Evolutionary conservation across 1,284 basidiomycete species (phyloP).

Genomic region (Heterobasidion parviporum): DNA sequence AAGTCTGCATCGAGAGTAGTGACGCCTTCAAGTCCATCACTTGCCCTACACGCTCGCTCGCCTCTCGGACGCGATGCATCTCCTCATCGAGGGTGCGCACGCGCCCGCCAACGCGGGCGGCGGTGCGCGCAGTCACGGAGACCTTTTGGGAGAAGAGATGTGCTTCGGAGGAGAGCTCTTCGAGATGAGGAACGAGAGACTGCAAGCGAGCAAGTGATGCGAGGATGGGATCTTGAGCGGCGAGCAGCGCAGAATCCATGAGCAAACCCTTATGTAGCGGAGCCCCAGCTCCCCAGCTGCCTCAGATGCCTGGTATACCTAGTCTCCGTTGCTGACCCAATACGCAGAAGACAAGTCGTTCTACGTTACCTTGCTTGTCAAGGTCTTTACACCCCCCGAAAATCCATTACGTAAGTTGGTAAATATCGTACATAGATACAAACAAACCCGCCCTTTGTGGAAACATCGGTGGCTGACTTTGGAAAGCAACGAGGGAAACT

Average conservation of each 20-base stretch:
- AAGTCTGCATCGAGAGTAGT: conserved; percentile 62
- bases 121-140: conserved; percentile 69
- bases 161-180: conserved; percentile 57
- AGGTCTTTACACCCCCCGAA: too few species aligned
- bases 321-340: too few species aligned
- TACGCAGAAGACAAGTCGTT: too few species aligned
- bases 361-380: too few species aligned
- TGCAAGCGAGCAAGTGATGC: conserved; percentile 58
- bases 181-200: conserved; percentile 55
- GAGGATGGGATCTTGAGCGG: conserved; percentile 60
- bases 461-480: too few species aligned
- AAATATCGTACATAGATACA: too few species aligned
- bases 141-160: conserved; percentile 49
- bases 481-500: too few species aligned
- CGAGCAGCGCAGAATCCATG: conserved; percentile 48
- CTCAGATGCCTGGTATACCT: too few species aligned
- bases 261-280: conserved; percentile 24
- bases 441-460: too few species aligned
- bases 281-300: too few species aligned
- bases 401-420: too few species aligned
- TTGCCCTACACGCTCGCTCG: conserved; percentile 77
- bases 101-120: conserved; percentile 83
- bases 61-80: conserved; percentile 80
- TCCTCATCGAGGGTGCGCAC: conserved; percentile 87
- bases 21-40: conserved; percentile 89